Conservation (phyloP, 768 basidiomycete species). For the Russula foetens region DNA sequence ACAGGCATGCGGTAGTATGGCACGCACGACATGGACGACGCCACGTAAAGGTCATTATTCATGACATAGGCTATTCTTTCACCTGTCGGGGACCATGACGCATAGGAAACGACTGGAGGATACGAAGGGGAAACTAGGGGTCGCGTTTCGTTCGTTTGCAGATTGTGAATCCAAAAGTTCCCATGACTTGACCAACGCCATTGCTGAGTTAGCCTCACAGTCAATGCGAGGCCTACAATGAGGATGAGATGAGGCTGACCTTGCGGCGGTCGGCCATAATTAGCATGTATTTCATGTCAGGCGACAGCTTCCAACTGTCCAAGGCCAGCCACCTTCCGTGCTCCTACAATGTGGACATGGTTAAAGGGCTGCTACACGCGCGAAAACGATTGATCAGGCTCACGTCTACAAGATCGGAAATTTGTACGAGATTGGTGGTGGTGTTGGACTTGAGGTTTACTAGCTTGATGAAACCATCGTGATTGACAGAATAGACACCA, state of each 20-base stretch:
- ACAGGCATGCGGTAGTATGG: not conserved
- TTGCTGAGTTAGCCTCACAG: constrained; percentile 43
- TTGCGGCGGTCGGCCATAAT: constrained; percentile 69
- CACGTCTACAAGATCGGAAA: constrained; percentile 59
- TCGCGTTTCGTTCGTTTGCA: constrained; percentile 57
- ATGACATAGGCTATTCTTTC: constrained; percentile 82
- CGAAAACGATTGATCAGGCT: constrained; percentile 18
- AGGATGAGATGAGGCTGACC: constrained; percentile 32
- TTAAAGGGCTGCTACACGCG: constrained; percentile 5
- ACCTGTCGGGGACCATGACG: constrained; percentile 80
- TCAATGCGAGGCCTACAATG: constrained; percentile 16
- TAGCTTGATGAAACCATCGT: constrained; percentile 62
- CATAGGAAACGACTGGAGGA: constrained; percentile 71
- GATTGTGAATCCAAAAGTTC: constrained; percentile 88
- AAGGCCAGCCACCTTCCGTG: constrained; percentile 43
- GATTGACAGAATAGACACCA: constrained; percentile 72
- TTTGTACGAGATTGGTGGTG: constrained; percentile 51
- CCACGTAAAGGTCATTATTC: constrained; percentile 83
- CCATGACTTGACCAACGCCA: constrained; percentile 90
- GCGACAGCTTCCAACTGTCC: constrained; percentile 71
- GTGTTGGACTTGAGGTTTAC: constrained; percentile 73
- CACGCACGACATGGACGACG: constrained; percentile 57
- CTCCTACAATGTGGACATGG: constrained; percentile 34
- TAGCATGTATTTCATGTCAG: constrained; percentile 86
- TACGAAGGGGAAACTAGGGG: constrained; percentile 60